Evolutionary conservation across 306 rosid species (phyloP), one percentile per base, ranked within the genome.

Genomic region (Parietaria judaica): DNA sequence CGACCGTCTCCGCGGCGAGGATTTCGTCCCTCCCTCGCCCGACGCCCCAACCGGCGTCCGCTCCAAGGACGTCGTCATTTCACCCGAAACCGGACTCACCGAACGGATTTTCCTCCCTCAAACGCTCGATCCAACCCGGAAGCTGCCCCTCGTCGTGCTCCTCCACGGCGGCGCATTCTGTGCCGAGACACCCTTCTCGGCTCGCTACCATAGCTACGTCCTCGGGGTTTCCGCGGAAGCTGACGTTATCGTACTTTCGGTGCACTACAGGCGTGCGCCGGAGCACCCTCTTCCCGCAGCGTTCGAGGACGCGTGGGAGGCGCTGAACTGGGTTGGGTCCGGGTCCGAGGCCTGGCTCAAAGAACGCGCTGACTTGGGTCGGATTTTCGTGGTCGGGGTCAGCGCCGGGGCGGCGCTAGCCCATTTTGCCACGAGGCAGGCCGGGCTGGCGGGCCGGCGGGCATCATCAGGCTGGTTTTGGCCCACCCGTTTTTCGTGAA

Each of bases 141-240:
- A 72, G 15, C 75, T 77, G 4, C 78, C 78, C 6, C 69, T 72
- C 12, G 65, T 68, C 2, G 43, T 72, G 8, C 69, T 72, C 62
- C 53, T 68, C 14, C 78, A 72, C 55, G 82, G 82, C 57, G 82
- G 82, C 6, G 75, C 58, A 3, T 77, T 77, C 57, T 5, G 63
- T 0, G 36, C 69, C 4, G 72, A 49, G 7, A 49, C 67, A 7
- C 41, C 72, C 34, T 54, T 49, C 11, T 51, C 64, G 9, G 64
- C 66, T 2, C 6, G 7, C 4, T 73, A 69, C 58, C 78, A 70
- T 73, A 36, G 5, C 41, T 68, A 65, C 16, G 10, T 69, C 3
- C 9, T 14, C 56, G 34, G 76, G 16, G 7, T 78, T 8, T 72
- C 56, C 14, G 45, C 62, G 14, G 56, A 35, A 1, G 73, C 82